Percentiles rank a stretch among this genome's conserved stretches.
phyloP scores from a whole-genome alignment of 495 filamentous ascomycete species.

The Cudoniella acicularis region DNA sequence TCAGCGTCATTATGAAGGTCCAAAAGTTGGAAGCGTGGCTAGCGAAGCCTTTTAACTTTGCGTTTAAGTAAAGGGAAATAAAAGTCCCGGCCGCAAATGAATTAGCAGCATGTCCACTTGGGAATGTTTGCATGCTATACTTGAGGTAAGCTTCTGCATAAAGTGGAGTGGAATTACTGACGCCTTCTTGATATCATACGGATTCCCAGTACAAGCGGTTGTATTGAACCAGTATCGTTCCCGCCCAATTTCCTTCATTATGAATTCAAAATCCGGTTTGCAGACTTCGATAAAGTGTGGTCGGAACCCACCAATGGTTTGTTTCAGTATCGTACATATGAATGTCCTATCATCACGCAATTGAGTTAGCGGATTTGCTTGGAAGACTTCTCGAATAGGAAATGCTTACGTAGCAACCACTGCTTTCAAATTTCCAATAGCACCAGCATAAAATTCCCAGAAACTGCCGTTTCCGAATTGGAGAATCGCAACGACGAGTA shows the following conservation, averaged over 20 bases:
- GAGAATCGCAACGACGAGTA: conserved; percentile 3
- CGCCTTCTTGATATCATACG: conserved; percentile 42
- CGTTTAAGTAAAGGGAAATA: conserved; percentile 60
- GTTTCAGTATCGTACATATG: conserved; percentile 55
- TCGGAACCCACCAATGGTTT: conserved; percentile 53
- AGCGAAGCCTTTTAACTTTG: conserved; percentile 58
- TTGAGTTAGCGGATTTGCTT: too few relatives aligned
- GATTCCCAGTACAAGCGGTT: conserved; percentile 41
- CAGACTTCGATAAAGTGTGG: conserved; percentile 58
- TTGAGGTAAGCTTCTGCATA: conserved; percentile 40
- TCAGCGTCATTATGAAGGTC: not conserved
- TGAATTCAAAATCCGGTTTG: conserved; percentile 42
- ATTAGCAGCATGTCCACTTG: conserved; percentile 55
- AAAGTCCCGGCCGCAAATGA: conserved; percentile 57
- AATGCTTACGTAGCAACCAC: conserved; percentile 7
- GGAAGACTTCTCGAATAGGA: too few relatives aligned
- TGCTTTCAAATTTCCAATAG: conserved; percentile 1
- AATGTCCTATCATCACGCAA: conserved; percentile 29
- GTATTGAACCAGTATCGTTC: conserved; percentile 24
- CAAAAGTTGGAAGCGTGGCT: conserved; percentile 35
- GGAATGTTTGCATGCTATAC: conserved; percentile 55
- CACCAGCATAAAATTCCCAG: conserved; percentile 9
- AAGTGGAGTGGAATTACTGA: conserved; percentile 29
- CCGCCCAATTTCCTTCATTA: conserved; percentile 21
- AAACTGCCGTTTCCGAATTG: conserved; percentile 3